These are phyloP conservation scores for Sphaerostilbella broomeana DNA, from an alignment of 2,329 filamentous ascomycete species.

Conservation along the genomic window DNA sequence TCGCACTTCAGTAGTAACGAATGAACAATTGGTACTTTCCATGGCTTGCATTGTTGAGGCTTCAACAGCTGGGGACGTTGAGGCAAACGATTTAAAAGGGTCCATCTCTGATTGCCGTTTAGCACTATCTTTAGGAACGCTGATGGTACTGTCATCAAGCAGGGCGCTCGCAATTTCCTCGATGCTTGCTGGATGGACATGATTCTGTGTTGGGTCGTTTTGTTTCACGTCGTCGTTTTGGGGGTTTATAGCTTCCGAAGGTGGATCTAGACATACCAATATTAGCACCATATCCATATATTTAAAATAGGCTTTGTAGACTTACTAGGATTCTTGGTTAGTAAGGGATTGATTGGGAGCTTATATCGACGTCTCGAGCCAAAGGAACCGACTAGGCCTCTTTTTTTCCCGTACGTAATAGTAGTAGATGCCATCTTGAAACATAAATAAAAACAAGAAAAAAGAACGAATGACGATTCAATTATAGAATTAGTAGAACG, in stretches of 20 bases:
- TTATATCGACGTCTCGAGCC: conserved; percentile 23
- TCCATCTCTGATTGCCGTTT: conserved; percentile 1
- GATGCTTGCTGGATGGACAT: conserved; percentile 13
- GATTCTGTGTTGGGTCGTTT: conserved; percentile 8
- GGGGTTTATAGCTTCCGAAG: conserved; percentile 2
- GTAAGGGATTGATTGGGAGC: conserved; percentile 14
- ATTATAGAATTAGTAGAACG: background rate
- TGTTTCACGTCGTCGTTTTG: conserved; percentile 14
- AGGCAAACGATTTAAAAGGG: background rate
- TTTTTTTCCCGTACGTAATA: conserved; percentile 26
- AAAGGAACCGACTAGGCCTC: conserved; percentile 22
- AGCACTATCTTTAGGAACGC: conserved; percentile 7
- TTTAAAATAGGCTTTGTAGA: background rate
- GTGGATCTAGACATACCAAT: conserved; percentile 1
- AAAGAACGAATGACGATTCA: conserved; percentile 6
- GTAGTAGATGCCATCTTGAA: conserved; percentile 22
- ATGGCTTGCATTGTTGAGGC: background rate
- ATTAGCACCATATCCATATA: conserved; percentile 1
- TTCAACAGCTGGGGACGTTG: conserved; percentile 1
- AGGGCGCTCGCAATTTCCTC: conserved; percentile 27
- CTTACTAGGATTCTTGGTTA: conserved; percentile 17
- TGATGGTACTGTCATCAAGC: conserved; percentile 20
- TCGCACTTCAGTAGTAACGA: background rate
- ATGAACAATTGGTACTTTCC: background rate
- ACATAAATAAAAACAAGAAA: conserved; percentile 5